Evolutionary conservation across 1,139 yeast species (phyloP), one percentile per base, ranked within the genome.

Genomic region (Taphrina communis): DNA sequence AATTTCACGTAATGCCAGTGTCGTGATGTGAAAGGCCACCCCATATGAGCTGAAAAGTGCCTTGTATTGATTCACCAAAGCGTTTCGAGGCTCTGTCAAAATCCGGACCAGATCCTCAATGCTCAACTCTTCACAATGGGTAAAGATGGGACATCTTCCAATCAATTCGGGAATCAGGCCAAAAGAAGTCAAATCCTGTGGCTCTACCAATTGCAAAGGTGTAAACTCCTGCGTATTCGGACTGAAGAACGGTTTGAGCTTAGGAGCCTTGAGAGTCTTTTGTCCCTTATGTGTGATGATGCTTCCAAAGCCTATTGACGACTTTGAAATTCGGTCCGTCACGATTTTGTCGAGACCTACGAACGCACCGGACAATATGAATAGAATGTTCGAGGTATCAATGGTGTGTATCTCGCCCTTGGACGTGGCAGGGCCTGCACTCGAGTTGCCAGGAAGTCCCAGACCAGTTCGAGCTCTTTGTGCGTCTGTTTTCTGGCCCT

Each of bases 361-460:
- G 77, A 84, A 84, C 0, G 87, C 87, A 39, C 87, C 87, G 83
- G 84, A 83, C 14, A 83, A 76, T 67, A 84, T 80, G 73, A 84
- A 84, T 41, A 84, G 72, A 12, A 84, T 82, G 71, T 84, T 83
- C 2, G 84, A 80, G 0, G 87, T 84, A 71, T 84, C 85, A 17
- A 84, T 77, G 9, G 81, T 79, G 71, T 79, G 82, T 0, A 78
- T 77, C 65, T 82, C 83, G 14, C 72, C 77, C 78, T 70, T 79
- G 12, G 75, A 73, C 41, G 78, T 77, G 62, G 76, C 77, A 52
- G 78, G 78, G 3, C 75, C 75, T 66, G 66, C 66, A 14, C 53
- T 21, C 39, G 25, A 14, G 38, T 70, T 56, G 52, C 62, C 69
- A 39, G 62, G 46, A 9, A 68, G 53, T 31, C 70, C 68, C n/a